These are phyloP conservation scores for Stevia rebaudiana DNA, from an alignment of 140 eudicot genomes.

Conservation along the genomic window DNA sequence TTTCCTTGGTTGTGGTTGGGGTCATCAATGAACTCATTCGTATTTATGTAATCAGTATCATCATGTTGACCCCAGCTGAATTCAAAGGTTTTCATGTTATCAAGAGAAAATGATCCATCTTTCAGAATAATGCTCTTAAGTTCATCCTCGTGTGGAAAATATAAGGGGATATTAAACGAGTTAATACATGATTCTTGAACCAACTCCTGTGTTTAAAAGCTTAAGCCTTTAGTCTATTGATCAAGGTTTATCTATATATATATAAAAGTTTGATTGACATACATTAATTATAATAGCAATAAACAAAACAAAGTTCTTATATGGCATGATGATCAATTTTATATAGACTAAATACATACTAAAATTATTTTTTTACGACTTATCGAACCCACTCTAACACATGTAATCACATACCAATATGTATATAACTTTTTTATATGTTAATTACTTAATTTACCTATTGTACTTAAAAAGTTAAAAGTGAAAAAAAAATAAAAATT, in stretches of 20 bases:
- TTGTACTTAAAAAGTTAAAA: no score
- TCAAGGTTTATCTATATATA: no score
- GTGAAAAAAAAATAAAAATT: no score
- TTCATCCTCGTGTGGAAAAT: slow-evolving; percentile 5
- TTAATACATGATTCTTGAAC: background rate
- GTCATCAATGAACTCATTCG: background rate
- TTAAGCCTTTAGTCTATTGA: background rate
- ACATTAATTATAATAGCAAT: no score
- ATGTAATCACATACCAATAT: no score
- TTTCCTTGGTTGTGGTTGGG: background rate
- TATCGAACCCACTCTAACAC: no score
- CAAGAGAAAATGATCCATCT: background rate
- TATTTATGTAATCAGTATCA: background rate
- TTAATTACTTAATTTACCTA: no score
- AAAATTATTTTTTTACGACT: no score
- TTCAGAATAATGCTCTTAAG: background rate
- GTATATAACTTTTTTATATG: no score
- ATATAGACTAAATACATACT: no score
- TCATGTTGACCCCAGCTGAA: background rate
- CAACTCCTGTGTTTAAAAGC: background rate
- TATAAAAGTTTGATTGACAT: background rate
- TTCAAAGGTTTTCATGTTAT: background rate
- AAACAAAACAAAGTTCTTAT: no score
- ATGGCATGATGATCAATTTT: no score
- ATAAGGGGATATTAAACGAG: slow-evolving; percentile 8